A percentile compares a stretch with the other conserved stretches of the same genome.
phyloP scores from a whole-genome alignment of 2,329 filamentous ascomycete genomes.

The Calonectria pseudoreteaudii region DNA sequence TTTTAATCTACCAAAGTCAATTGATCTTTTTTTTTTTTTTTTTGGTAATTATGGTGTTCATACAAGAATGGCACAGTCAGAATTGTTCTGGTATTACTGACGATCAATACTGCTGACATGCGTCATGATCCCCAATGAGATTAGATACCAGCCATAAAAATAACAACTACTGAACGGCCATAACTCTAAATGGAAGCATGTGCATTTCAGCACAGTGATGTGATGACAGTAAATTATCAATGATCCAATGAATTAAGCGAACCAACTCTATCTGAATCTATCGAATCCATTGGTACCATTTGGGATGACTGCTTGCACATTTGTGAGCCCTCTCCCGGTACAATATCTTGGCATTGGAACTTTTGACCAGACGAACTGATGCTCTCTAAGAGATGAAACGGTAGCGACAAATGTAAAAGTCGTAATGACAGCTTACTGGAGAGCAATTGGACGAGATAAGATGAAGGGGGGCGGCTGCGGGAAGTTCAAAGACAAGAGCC shows the following conservation, averaged over 20 bases:
- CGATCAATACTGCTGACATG: neutral
- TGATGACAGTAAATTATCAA: too few species aligned
- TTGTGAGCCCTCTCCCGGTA: neutral
- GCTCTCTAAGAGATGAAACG: neutral
- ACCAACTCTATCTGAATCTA: neutral
- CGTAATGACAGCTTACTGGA: neutral
- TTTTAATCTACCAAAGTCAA: neutral
- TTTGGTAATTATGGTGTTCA: neutral
- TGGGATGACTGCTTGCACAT: neutral
- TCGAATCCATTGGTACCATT: neutral
- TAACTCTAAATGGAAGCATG: too few species aligned
- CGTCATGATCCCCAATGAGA: neutral
- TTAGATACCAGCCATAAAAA: neutral
- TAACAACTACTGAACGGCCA: too few species aligned
- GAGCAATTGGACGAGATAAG: neutral
- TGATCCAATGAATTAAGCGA: neutral
- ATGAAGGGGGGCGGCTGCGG: neutral
- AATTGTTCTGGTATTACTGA: neutral
- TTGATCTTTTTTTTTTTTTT: neutral
- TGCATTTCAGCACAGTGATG: too few species aligned
- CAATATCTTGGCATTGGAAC: neutral
- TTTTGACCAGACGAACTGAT: neutral
- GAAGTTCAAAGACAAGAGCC: neutral
- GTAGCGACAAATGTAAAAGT: neutral
- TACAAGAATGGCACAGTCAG: neutral